Conservation (phyloP, 2,329 filamentous ascomycete species). For the Stagonosporopsis chrysanthemi region DNA sequence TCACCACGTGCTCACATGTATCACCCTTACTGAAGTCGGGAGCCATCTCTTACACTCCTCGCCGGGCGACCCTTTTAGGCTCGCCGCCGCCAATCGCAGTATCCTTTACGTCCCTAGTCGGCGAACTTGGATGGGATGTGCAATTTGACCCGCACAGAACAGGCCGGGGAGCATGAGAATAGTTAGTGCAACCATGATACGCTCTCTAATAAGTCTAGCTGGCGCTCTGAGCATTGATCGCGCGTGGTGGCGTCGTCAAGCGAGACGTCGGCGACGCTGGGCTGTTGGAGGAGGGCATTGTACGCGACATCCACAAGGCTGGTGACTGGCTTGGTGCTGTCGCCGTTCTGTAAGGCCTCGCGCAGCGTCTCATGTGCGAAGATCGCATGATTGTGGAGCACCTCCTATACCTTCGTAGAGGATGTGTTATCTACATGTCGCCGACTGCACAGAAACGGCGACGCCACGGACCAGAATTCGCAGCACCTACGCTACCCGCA, state of each 20-base stretch:
- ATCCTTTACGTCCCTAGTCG: slow-evolving; percentile 22
- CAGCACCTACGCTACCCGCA: slow-evolving; percentile 1
- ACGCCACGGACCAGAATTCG: not conserved
- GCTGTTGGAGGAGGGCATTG: not conserved
- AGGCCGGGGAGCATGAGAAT: slow-evolving; percentile 2
- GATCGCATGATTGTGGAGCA: slow-evolving; percentile 1
- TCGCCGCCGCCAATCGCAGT: slow-evolving; percentile 21
- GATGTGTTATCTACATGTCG: slow-evolving; percentile 1
- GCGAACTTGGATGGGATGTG: slow-evolving; percentile 24
- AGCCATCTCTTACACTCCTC: slow-evolving; percentile 12
- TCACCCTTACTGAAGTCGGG: not conserved
- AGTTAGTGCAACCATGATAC: slow-evolving; percentile 20
- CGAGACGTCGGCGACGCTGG: slow-evolving; percentile 15
- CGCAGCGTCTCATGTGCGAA: slow-evolving; percentile 1
- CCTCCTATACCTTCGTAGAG: not conserved
- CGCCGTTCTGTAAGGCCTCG: slow-evolving; percentile 6
- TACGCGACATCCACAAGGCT: slow-evolving; percentile 10
- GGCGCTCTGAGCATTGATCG: slow-evolving; percentile 22
- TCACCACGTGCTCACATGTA: not conserved
- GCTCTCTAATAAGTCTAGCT: slow-evolving; percentile 22
- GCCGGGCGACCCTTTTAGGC: slow-evolving; percentile 3
- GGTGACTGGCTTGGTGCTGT: slow-evolving; percentile 8
- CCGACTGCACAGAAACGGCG: slow-evolving; percentile 9
- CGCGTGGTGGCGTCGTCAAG: slow-evolving; percentile 23
- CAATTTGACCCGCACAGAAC: slow-evolving; percentile 21